Evolutionary conservation across 208 protist species (phyloP).

Genomic region (Vickermania spadyakhi): DNA sequence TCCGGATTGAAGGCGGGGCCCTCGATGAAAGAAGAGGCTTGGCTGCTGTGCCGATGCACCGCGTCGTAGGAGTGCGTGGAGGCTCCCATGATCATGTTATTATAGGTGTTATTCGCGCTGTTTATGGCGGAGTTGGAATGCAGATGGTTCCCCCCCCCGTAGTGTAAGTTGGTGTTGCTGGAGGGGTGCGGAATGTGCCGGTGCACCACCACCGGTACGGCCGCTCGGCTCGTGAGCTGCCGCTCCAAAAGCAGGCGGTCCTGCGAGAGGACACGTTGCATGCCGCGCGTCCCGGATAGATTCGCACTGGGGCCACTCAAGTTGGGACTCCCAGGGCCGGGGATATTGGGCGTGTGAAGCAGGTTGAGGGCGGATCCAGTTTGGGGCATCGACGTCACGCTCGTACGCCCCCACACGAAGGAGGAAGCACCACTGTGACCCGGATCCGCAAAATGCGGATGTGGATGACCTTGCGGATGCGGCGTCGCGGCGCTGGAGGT

Average conservation of each 20-base stretch:
- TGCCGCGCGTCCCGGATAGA: background rate
- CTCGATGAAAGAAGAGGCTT: no score
- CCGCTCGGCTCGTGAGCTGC: background rate
- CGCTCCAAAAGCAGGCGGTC: background rate
- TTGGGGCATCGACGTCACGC: background rate
- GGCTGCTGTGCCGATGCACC: no score
- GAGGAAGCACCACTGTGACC: background rate
- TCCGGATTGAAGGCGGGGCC: no score
- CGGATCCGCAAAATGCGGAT: background rate
- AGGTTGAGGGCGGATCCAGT: background rate
- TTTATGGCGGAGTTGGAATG: no score
- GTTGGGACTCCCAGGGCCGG: background rate
- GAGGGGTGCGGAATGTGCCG: background rate
- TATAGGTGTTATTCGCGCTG: no score
- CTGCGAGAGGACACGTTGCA: background rate
- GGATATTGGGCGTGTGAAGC: background rate
- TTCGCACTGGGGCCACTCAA: background rate
- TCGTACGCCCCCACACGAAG: background rate
- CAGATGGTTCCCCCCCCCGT: no score
- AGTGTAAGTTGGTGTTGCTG: background rate
- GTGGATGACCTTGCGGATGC: background rate
- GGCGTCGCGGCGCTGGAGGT: background rate
- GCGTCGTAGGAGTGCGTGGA: no score
- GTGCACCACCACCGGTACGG: background rate
- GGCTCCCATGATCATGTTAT: no score